Evolutionary conservation across 75 land plant species (phyloP).

Genomic region (Adiantum capillusveneris): DNA sequence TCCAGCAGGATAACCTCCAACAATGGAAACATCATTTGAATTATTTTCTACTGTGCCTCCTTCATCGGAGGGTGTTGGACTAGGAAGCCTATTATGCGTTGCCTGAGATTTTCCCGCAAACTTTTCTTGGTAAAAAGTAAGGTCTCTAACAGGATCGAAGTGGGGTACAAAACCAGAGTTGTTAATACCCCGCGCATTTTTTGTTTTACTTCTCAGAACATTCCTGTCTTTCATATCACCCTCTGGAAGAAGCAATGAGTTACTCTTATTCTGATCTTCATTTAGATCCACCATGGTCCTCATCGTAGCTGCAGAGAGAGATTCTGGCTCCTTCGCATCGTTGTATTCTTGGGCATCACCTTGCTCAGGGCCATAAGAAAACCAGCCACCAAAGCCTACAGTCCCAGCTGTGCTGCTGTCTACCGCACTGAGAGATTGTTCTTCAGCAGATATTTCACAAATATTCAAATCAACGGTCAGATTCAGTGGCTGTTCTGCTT

Average conservation of each 20-base stretch:
- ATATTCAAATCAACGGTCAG: background rate
- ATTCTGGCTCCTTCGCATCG: background rate
- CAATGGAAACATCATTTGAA: background rate
- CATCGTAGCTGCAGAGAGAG: background rate
- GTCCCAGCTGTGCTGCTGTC: background rate
- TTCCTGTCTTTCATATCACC: background rate
- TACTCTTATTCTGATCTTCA: background rate
- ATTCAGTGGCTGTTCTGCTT: background rate
- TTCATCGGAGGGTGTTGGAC: constrained; percentile 1
- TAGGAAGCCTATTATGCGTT: background rate
- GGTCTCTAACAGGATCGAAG: background rate
- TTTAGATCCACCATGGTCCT: background rate
- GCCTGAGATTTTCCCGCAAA: background rate
- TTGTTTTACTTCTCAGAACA: background rate
- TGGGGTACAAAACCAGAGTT: background rate
- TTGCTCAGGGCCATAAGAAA: constrained; percentile 4
- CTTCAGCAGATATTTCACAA: background rate
- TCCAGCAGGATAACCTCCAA: background rate
- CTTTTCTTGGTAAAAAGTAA: background rate
- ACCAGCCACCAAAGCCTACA: background rate
- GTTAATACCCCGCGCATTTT: background rate
- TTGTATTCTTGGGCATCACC: background rate
- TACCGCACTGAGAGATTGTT: background rate
- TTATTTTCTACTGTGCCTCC: background rate
- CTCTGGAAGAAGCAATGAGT: background rate